Base-by-base conservation (phyloP, 352 stramenopile species). In the Thalassiosira hispida region DNA sequence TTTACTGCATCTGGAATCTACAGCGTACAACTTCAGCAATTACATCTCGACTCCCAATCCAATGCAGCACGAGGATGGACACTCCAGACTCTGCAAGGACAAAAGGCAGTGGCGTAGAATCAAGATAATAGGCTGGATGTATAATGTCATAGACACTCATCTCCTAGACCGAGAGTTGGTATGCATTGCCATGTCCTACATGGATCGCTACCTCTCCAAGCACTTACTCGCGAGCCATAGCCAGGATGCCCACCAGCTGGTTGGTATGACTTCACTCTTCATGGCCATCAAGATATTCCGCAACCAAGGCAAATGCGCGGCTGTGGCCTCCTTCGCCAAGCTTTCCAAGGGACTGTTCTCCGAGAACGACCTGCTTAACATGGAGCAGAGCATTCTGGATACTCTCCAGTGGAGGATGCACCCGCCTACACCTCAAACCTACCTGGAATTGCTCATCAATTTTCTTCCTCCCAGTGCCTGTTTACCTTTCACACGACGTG, bases 221-320 rank as follows among this genome's bases (percentile, higher is more conserved):
- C 18, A 63, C 3, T 44, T 6, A 14, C 29, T 23, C 5, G 11
- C 22, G 0, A 47, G 47, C 9, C 31, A 72, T 31, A 27, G 57
- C 35, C 51, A 12, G 8, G 0, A 61, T 3, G 33, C 47, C 7
- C 88, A 72, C 57, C 77, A 90, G 52, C 31, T 90, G 0, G 80
- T 80, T 14, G 74, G 65, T 29, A 79, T 92, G 59, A 76, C 80
- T 53, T 68, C 64, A 5, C 49, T 92, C 8, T 90, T 87, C 56
- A 73, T 81, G 11, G 70, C 86, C 7, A 79, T 89, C 22, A 92
- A 92, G 29, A 81, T 92, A 8, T 67, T 86, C 51, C 77, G 83
- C 33, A 47, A 77, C 7, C 7, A 79, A 62, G 86, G 73, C 6
- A 79, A 89, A 52, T 56, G 76, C 46, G 73, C 78, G 9, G 53